Evolutionary conservation across 345 rosid species (phyloP), one percentile per base, ranked within the genome.

Genomic region (Syzygium oleosum): DNA sequence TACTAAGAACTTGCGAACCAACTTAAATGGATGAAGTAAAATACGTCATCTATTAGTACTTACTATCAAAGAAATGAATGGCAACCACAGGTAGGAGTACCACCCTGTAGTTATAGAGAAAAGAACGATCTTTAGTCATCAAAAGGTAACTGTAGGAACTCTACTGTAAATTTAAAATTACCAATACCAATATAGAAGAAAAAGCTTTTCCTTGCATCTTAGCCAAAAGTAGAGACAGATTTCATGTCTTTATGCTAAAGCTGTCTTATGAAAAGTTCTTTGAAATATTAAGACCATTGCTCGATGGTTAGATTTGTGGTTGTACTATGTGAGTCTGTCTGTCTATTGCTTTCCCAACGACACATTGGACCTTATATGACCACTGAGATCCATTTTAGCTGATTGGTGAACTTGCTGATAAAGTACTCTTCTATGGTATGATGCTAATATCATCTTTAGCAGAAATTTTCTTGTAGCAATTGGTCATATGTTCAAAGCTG

Each of bases 11-110:
- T 73, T 34, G 80, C 7, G 2, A 79, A 51, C 53, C 22, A 19
- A 78, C 55, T 21, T 27, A 38, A 78, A 87, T 15, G 31, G 83
- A 38, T 77, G 52, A 15, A 16, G 55, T 51, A 77, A 86, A 68
- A 13, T 79, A 49, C 19, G 34, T 78, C 31, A 25, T 43, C 54
- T 49, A 17, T 9, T 78, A 78, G 65, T 85, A 85, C 99, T 98
- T 94, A 98, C 99, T 88, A 95, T 1, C 87, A 98, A 89, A 31
- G 99, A 97, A 86, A 97, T 52, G 85, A 96, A 95, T 27, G 99
- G 99, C 53, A 97, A 84, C 99, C 99, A 98, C 0, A 92, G 90
- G 87, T 93, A 93, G 22, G 99, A 90, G 77, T 77, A 52, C 96
- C 91, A 93, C 90, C 98, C 99, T 98, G 93, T 78, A 25, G 79